Evolutionary conservation across 148 eudicot species (phyloP).

Genomic region (Fagopyrum tataricum): DNA sequence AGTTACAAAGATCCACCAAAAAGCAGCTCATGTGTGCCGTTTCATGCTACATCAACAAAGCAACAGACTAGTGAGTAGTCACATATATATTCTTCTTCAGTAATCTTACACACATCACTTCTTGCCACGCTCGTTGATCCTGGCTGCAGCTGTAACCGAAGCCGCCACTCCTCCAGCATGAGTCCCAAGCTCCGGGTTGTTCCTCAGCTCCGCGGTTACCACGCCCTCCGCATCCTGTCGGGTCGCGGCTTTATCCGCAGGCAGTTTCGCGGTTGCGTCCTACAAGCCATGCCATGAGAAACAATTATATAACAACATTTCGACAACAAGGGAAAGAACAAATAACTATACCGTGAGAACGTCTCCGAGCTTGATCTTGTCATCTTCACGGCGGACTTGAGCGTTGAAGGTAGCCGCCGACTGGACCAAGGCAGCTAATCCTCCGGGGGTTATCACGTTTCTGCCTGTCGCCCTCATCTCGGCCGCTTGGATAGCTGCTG

Average conservation of each 20-base stretch:
- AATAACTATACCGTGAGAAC: constrained; percentile 40
- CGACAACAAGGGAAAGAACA: not conserved
- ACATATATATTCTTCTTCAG: not conserved
- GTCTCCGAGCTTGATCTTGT: constrained; percentile 55
- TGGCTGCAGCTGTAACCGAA: constrained; percentile 72
- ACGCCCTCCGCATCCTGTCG: constrained; percentile 83
- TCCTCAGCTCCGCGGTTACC: constrained; percentile 78
- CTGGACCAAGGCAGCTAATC: constrained; percentile 83
- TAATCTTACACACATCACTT: not conserved
- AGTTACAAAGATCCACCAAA: not conserved
- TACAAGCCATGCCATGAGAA: too few relatives aligned
- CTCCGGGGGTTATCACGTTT: constrained; percentile 71
- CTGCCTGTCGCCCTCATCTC: constrained; percentile 81
- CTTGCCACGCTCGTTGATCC: constrained; percentile 33
- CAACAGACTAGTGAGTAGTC: too few relatives aligned
- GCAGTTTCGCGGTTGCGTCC: constrained; percentile 62
- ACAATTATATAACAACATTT: not conserved
- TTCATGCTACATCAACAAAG: not conserved
- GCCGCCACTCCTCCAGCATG: constrained; percentile 86
- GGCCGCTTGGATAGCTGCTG: constrained; percentile 82
- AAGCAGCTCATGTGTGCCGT: too few relatives aligned
- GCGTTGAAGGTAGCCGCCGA: constrained; percentile 75
- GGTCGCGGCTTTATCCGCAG: constrained; percentile 63
- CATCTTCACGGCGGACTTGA: constrained; percentile 32
- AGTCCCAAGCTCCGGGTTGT: constrained; percentile 64